Evolutionary conservation across 2,329 filamentous ascomycete species (phyloP).

Genomic region (Trichoderma sp.): DNA sequence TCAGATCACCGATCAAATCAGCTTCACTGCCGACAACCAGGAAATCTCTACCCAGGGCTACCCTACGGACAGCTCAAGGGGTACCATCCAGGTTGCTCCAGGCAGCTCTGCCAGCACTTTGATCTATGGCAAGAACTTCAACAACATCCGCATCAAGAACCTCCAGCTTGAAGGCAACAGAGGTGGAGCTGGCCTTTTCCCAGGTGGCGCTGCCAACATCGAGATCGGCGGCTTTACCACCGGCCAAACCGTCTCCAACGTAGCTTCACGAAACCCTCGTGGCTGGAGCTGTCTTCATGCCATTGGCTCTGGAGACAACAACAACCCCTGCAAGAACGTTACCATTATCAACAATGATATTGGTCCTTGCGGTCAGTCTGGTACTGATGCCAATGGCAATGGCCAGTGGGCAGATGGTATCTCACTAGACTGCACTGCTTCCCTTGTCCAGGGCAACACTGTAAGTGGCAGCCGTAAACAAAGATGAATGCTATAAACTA

Average conservation of each 20-base stretch:
- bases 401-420: conserved; percentile 28
- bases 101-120: conserved; percentile 26
- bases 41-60: conserved; percentile 30
- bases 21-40: conserved; percentile 27
- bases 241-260: conserved; percentile 26
- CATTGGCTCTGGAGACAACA: conserved; percentile 27
- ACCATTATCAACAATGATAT: conserved; percentile 28
- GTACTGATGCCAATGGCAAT: conserved; percentile 24
- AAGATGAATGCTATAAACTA: not conserved
- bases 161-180: conserved; percentile 30
- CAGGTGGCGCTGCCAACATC: conserved; percentile 29
- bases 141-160: conserved; percentile 27
- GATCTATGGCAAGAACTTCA: conserved; percentile 24
- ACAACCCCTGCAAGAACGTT: conserved; percentile 26
- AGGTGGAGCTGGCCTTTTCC: conserved; percentile 25
- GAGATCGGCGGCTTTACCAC: conserved; percentile 28
- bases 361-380: conserved; percentile 28
- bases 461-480: conserved; percentile 17
- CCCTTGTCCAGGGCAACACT: conserved; percentile 25
- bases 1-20: conserved; percentile 23
- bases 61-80: conserved; percentile 26
- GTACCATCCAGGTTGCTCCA: conserved; percentile 26
- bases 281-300: conserved; percentile 30
- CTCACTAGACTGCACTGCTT: conserved; percentile 28
- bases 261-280: conserved; percentile 25